Conservation (phyloP, 116 monocot genomes). For the Phalaenopsis hybrid region DNA sequence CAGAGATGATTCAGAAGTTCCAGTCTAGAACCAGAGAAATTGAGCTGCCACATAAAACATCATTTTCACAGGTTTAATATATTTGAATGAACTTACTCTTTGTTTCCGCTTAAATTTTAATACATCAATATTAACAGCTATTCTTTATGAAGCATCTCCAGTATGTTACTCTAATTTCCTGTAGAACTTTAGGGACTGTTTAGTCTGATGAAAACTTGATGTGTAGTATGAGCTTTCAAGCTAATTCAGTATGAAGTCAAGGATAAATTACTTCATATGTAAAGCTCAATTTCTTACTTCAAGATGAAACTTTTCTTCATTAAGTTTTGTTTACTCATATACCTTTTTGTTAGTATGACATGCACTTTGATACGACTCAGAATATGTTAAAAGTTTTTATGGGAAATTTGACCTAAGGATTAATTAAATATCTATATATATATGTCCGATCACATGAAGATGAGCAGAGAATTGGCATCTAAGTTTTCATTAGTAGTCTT, state of each 20-base stretch:
- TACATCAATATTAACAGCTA: not conserved
- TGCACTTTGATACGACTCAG: too few species aligned
- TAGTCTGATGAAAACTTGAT: too few species aligned
- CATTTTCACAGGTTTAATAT: slow-evolving; percentile 27
- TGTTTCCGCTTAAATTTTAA: not conserved
- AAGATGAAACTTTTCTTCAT: too few species aligned
- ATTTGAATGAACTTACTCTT: not conserved
- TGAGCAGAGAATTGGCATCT: too few species aligned
- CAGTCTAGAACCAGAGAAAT: slow-evolving; percentile 65
- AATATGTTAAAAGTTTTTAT: too few species aligned
- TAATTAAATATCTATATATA: not conserved
- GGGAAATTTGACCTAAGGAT: too few species aligned
- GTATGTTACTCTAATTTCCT: not conserved
- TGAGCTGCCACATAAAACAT: slow-evolving; percentile 33
- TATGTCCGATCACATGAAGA: too few species aligned
- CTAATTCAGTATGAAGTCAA: not conserved
- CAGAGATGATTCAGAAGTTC: slow-evolving; percentile 72
- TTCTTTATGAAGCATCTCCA: not conserved
- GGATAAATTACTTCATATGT: not conserved
- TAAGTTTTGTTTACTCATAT: too few species aligned
- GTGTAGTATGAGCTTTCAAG: too few species aligned
- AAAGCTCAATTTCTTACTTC: too few species aligned
- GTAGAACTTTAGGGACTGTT: too few species aligned
- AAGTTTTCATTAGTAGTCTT: not conserved
- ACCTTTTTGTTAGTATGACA: too few species aligned